Evolutionary conservation across 768 basidiomycete species (phyloP).

Genomic region (Rhodocollybia butyracea): DNA sequence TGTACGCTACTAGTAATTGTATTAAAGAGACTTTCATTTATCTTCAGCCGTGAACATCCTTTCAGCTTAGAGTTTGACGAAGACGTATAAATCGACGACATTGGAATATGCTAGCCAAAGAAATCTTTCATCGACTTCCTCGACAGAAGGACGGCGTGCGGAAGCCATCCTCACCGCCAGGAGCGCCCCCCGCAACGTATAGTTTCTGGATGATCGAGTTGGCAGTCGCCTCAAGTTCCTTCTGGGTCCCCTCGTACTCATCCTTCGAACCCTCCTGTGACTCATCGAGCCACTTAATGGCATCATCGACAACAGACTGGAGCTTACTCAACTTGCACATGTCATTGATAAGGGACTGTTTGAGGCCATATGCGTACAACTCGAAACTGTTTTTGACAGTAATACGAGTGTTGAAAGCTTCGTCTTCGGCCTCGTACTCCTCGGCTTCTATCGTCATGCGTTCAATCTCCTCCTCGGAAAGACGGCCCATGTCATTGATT

Average conservation of each 20-base stretch:
- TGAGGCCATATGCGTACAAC: constrained; percentile 65
- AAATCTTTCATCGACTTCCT: constrained; percentile 56
- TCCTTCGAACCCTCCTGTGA: constrained; percentile 57
- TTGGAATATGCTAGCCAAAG: neutral
- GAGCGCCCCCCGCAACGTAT: constrained; percentile 41
- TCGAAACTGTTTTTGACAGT: constrained; percentile 69
- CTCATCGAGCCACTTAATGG: constrained; percentile 59
- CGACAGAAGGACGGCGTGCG: constrained; percentile 65
- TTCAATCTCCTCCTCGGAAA: constrained; percentile 53
- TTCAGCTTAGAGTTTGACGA: too few species aligned
- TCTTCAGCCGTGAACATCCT: too few species aligned
- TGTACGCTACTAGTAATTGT: too few species aligned
- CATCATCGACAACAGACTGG: constrained; percentile 53
- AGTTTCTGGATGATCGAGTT: constrained; percentile 36
- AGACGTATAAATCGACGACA: neutral
- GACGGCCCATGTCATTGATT: constrained; percentile 71
- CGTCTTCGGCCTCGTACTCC: constrained; percentile 48
- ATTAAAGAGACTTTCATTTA: too few species aligned
- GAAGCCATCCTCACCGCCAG: constrained; percentile 16
- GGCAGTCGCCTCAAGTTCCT: constrained; percentile 66
- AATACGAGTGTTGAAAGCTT: constrained; percentile 59
- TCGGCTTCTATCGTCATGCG: constrained; percentile 54
- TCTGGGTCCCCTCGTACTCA: constrained; percentile 68
- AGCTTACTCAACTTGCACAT: constrained; percentile 68
- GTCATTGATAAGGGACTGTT: constrained; percentile 61